A percentile compares a stretch with the other conserved stretches of the same genome.
Evolutionary conservation across 2,329 filamentous ascomycete species (phyloP).

Genomic region (Colletotrichum noveboracense): DNA sequence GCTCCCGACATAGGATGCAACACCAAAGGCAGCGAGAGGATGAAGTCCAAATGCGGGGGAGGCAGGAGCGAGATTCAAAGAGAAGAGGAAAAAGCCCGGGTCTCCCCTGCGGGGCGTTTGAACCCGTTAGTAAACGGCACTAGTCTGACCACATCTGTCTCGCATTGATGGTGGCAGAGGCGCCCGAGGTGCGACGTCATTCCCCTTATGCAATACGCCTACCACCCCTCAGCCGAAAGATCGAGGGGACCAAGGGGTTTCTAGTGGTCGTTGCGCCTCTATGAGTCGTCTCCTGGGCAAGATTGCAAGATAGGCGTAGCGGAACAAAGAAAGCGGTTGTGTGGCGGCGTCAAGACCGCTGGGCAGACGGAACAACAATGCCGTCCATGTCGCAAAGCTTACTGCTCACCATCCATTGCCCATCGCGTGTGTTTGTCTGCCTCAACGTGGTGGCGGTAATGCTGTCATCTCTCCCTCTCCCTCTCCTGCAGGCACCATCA

Average conservation of each 20-base stretch:
- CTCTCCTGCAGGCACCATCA: background rate
- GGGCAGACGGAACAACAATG: conserved; percentile 2
- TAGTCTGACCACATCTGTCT: conserved; percentile 15
- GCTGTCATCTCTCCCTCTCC: background rate
- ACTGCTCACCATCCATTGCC: background rate
- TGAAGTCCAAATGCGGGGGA: background rate
- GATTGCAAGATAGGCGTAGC: background rate
- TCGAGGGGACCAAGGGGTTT: background rate
- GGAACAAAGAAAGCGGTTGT: background rate
- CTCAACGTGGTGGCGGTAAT: background rate
- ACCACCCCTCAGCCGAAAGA: background rate
- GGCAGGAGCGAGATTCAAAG: background rate
- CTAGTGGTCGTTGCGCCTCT: background rate
- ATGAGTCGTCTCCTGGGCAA: background rate
- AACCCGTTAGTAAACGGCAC: background rate
- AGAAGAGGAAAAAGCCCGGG: background rate
- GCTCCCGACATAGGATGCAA: background rate
- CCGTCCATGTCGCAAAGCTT: background rate
- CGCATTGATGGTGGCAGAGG: conserved; percentile 15
- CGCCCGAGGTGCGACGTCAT: conserved; percentile 20
- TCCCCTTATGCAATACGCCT: background rate
- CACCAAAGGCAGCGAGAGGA: background rate
- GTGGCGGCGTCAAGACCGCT: background rate
- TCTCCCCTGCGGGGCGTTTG: background rate
- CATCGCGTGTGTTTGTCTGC: background rate